Evolutionary conservation across 2,329 filamentous ascomycete genomes (phyloP).

Genomic region (Macrophomina phaseolina): DNA sequence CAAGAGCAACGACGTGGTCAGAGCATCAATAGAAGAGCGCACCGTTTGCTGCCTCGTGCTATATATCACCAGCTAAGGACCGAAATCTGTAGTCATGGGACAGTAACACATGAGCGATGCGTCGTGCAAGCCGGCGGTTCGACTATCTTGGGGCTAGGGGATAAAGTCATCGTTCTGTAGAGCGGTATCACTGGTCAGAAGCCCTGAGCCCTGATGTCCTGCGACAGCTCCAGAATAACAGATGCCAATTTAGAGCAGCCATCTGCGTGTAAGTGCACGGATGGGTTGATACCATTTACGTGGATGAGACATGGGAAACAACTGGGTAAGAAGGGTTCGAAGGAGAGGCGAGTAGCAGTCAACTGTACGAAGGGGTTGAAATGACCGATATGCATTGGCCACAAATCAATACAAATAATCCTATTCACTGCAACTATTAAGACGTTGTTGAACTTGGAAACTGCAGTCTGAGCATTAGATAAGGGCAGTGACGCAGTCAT

Average conservation of each 20-base stretch:
- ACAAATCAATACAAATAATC: not conserved
- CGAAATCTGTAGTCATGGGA: not conserved
- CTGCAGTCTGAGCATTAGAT: not conserved
- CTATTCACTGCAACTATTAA: slow-evolving; percentile 20
- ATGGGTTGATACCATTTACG: too few relatives aligned
- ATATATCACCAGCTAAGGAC: not conserved
- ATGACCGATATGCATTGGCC: slow-evolving; percentile 12
- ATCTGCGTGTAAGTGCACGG: too few relatives aligned
- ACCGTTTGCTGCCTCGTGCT: not conserved
- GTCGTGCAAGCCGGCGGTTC: too few relatives aligned
- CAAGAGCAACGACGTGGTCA: not conserved
- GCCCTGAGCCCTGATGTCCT: too few relatives aligned
- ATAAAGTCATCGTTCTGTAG: too few relatives aligned
- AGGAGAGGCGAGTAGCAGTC: not conserved
- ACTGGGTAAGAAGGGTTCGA: not conserved
- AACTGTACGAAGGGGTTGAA: not conserved
- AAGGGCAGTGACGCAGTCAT: not conserved
- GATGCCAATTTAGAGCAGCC: too few relatives aligned
- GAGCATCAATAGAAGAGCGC: not conserved
- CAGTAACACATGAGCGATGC: too few relatives aligned
- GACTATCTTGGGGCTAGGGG: too few relatives aligned
- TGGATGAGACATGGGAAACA: not conserved
- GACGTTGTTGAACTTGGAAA: not conserved
- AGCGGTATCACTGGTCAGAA: too few relatives aligned
- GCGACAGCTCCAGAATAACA: too few relatives aligned